Conservation (phyloP, 1,284 basidiomycete genomes). For the Baeospora myosura region DNA sequence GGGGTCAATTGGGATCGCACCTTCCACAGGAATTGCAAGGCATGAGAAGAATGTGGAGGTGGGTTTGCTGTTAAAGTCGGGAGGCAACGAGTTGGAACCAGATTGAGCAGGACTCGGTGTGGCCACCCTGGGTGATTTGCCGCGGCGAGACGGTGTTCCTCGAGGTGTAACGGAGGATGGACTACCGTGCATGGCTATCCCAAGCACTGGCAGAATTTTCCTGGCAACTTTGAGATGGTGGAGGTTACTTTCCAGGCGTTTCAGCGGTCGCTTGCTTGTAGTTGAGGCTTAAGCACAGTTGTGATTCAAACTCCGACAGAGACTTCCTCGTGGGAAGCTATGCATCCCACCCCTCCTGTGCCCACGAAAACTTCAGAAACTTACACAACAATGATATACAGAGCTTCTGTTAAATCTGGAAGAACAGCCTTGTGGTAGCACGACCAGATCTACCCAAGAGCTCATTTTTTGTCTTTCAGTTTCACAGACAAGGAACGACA, state of each 20-base stretch:
- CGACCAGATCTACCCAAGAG: too few relatives aligned
- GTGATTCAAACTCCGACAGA: too few relatives aligned
- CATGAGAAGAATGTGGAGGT: constrained; percentile 54
- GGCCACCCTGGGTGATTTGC: constrained; percentile 44
- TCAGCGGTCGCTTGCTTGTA: background rate
- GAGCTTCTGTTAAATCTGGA: too few relatives aligned
- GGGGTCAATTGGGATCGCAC: constrained; percentile 45
- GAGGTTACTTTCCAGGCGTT: background rate
- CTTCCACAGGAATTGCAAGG: constrained; percentile 61
- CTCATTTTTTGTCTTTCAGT: too few relatives aligned
- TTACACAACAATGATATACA: too few relatives aligned
- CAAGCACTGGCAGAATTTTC: constrained; percentile 7
- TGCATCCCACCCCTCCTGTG: too few relatives aligned
- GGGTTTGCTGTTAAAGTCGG: constrained; percentile 38
- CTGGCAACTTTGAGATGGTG: background rate
- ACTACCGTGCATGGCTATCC: constrained; percentile 36
- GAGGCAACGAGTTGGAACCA: constrained; percentile 29
- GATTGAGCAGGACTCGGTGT: constrained; percentile 35
- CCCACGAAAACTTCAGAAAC: too few relatives aligned
- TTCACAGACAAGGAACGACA: too few relatives aligned
- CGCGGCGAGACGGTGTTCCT: constrained; percentile 49
- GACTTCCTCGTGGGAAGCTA: too few relatives aligned
- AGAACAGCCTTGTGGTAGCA: too few relatives aligned
- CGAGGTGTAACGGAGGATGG: constrained; percentile 38
- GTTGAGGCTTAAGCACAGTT: constrained; percentile 1